Evolutionary conservation across 257 asterid genomes (phyloP).

Genomic region (Solanum microdontum): DNA sequence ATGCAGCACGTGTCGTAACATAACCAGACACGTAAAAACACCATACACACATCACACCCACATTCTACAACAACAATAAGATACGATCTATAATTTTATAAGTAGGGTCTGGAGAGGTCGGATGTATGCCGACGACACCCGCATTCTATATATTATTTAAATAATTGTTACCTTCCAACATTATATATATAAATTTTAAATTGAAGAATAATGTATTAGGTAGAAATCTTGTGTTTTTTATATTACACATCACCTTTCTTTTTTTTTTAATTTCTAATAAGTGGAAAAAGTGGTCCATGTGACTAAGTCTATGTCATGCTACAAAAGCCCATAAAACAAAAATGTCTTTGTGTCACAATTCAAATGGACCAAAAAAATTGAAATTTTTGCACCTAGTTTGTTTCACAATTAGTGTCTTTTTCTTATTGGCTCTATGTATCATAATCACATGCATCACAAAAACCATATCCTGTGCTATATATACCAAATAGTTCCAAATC

Average conservation of each 20-base stretch:
- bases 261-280: background rate
- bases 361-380: background rate
- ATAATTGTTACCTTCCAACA: background rate
- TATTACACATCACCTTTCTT: background rate
- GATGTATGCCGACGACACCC: background rate
- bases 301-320: background rate
- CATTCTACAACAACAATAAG: background rate
- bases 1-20: background rate
- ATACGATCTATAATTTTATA: background rate
- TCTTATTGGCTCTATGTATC: background rate
- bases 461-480: background rate
- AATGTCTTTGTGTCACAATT: background rate
- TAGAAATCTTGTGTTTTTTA: background rate
- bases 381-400: background rate
- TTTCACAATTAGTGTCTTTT: background rate
- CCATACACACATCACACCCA: background rate
- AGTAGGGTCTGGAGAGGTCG: fast-evolving
- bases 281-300: background rate
- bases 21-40: background rate
- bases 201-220: background rate
- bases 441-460: background rate
- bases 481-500: background rate
- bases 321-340: background rate
- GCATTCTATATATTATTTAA: background rate
- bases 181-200: background rate